Evolutionary conservation across 2,329 filamentous ascomycete species (phyloP).

Genomic region (Xylariales sp.): DNA sequence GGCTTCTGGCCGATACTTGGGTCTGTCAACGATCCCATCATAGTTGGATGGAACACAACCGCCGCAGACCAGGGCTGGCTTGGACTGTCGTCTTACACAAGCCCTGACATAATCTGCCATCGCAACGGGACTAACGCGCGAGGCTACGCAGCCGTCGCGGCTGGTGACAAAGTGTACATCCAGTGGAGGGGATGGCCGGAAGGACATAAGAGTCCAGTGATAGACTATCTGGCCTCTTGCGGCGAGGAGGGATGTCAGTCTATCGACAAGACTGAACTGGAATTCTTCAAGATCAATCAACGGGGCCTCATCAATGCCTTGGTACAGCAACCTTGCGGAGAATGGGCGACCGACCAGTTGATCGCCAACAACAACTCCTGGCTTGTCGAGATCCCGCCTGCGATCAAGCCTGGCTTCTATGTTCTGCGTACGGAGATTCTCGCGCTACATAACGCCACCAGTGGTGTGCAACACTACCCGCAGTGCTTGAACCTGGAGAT

Average conservation of each 20-base stretch:
- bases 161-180: conserved; percentile 31
- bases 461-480: conserved; percentile 20
- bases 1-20: conserved; percentile 19
- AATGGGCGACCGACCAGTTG: conserved; percentile 41
- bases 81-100: conserved; percentile 28
- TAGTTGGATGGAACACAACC: conserved; percentile 25
- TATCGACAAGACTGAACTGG: conserved; percentile 25
- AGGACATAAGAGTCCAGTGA: conserved; percentile 32
- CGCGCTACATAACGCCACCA: conserved; percentile 21
- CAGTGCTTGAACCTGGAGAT: conserved; percentile 23
- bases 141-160: conserved; percentile 27
- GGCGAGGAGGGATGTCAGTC: conserved; percentile 25
- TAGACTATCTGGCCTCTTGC: conserved; percentile 34
- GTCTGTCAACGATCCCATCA: conserved; percentile 14
- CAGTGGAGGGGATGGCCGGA: conserved; percentile 35
- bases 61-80: conserved; percentile 37
- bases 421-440: conserved; percentile 23
- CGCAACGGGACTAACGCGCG: conserved; percentile 26
- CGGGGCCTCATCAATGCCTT: conserved; percentile 25
- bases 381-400: conserved; percentile 16
- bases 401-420: conserved; percentile 27
- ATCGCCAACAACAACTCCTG: conserved; percentile 33
- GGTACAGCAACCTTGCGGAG: conserved; percentile 38
- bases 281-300: conserved; percentile 27
- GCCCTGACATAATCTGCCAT: conserved; percentile 35